A percentile compares a stretch with the other conserved stretches of the same genome.
Conservation (phyloP, 139 green algal genomes). For the Protoeuglena noctilucae region DNA sequence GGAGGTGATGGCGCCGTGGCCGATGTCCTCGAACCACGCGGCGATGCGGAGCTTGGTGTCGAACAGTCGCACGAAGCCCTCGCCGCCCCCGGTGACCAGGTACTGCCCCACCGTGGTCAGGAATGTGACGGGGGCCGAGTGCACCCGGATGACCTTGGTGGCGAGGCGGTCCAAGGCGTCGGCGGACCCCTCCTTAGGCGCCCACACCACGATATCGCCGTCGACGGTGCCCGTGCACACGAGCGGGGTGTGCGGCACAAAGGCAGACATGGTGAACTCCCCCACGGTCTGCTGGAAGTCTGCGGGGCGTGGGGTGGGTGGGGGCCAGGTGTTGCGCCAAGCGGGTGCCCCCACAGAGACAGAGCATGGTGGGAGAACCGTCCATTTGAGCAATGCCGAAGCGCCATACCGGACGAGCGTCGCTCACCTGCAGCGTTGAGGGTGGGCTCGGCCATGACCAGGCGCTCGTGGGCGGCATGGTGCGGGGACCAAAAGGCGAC, state of each 20-base stretch:
- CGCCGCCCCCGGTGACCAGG: slow-evolving; percentile 38
- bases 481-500: slow-evolving; percentile 43
- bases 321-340: no score
- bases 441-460: no score
- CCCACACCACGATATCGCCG: slow-evolving; percentile 61
- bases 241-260: slow-evolving; percentile 34
- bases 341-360: no score
- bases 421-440: no score
- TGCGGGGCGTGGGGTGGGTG: no score
- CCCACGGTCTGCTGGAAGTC: slow-evolving; percentile 54
- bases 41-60: slow-evolving; percentile 48
- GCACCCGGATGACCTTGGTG: slow-evolving; percentile 58
- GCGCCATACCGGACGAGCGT: no score
- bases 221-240: slow-evolving; percentile 35
- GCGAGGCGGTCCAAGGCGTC: slow-evolving; percentile 20
- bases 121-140: slow-evolving; percentile 33
- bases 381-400: no score
- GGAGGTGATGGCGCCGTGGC: slow-evolving; percentile 28
- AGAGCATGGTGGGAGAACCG: no score
- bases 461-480: no score
- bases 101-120: slow-evolving; percentile 33
- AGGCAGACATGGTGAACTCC: slow-evolving; percentile 37
- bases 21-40: slow-evolving; percentile 69
- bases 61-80: slow-evolving; percentile 58
- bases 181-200: slow-evolving; percentile 7